Conservation (phyloP, 331 rosid species). For the Dryas integrifolia region DNA sequence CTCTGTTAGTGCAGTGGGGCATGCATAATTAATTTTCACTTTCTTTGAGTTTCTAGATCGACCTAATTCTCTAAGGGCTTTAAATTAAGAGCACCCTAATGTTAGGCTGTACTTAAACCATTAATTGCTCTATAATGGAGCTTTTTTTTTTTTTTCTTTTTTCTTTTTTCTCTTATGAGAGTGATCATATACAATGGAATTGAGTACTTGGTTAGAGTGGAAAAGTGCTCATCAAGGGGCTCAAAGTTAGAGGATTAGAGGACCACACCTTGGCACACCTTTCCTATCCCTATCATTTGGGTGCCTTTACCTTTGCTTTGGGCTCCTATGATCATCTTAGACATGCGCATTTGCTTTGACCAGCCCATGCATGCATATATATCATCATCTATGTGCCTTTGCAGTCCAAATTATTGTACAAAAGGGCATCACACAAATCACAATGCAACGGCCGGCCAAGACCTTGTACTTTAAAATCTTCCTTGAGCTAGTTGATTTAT, state of each 20-base stretch:
- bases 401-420: background rate
- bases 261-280: background rate
- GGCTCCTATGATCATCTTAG: slow-evolving; percentile 7
- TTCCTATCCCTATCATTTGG: slow-evolving; percentile 1
- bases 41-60: background rate
- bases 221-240: background rate
- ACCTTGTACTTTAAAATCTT: background rate
- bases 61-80: background rate
- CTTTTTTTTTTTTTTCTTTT: background rate
- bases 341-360: slow-evolving; percentile 4
- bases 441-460: background rate
- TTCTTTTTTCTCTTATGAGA: background rate
- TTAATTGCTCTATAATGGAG: background rate
- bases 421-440: background rate
- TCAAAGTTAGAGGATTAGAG: background rate
- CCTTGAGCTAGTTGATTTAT: background rate
- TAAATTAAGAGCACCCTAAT: background rate
- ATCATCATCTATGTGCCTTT: background rate
- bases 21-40: background rate
- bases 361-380: background rate
- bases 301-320: slow-evolving; percentile 5
- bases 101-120: background rate
- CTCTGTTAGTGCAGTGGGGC: background rate
- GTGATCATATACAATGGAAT: background rate
- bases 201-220: background rate